Evolutionary conservation across 257 asterid genomes (phyloP).

Genomic region (Oldenlandia corymbosa): DNA sequence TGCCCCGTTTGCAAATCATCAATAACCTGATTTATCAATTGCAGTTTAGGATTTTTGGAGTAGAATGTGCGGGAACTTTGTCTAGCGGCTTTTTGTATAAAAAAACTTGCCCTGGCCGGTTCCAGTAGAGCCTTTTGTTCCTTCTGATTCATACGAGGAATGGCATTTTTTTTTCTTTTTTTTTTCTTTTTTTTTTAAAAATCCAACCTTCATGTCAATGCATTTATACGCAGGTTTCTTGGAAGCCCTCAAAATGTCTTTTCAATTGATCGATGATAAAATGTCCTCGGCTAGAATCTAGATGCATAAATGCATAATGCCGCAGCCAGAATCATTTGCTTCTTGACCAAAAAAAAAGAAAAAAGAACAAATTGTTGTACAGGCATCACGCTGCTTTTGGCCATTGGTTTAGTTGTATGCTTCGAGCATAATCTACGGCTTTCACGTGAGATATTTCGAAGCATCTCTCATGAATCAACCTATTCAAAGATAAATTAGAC

Average conservation of each 20-base stretch:
- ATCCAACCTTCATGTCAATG: background rate
- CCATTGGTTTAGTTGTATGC: too few species aligned
- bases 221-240: background rate
- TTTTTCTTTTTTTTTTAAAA: background rate
- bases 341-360: background rate
- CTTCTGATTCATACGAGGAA: background rate
- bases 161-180: background rate
- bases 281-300: too few species aligned
- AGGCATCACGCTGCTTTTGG: too few species aligned
- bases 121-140: background rate
- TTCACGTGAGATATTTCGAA: too few species aligned
- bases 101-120: background rate
- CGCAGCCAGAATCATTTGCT: background rate
- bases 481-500: too few species aligned
- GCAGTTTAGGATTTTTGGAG: background rate
- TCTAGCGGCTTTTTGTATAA: background rate
- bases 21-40: slow-evolving; percentile 35
- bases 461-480: too few species aligned
- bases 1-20: slow-evolving; percentile 93
- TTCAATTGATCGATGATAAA: background rate
- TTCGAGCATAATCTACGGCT: too few species aligned
- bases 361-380: too few species aligned
- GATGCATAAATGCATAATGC: too few species aligned
- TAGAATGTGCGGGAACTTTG: background rate
- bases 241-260: background rate